phyloP scores from a whole-genome alignment of 2,329 filamentous ascomycete genomes.

The Fusarium sp. region DNA sequence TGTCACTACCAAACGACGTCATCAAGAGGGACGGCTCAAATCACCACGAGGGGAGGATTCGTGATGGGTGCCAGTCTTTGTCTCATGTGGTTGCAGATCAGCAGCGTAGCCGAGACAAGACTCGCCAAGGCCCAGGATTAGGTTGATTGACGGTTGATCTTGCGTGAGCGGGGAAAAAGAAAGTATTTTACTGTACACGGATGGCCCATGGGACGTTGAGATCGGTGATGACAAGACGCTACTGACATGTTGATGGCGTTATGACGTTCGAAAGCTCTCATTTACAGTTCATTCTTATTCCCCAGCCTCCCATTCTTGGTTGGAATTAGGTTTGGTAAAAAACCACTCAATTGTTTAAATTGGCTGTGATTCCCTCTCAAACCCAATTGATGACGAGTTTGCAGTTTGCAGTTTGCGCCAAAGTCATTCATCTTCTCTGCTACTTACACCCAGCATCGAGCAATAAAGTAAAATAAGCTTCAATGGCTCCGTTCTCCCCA shows the following conservation, averaged over 20 bases:
- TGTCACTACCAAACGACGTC: neutral
- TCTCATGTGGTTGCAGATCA: slow-evolving; percentile 4
- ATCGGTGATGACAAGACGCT: slow-evolving; percentile 29
- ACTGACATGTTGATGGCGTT: slow-evolving; percentile 27
- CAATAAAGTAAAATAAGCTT: neutral
- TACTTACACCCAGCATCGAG: neutral
- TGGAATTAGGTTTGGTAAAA: slow-evolving; percentile 4
- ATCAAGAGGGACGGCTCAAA: neutral
- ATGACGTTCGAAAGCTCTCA: slow-evolving; percentile 36
- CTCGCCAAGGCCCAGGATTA: slow-evolving; percentile 14
- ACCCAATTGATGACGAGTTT: slow-evolving; percentile 1
- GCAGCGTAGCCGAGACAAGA: slow-evolving; percentile 8
- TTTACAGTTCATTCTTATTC: neutral
- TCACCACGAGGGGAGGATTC: neutral
- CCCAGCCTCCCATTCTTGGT: slow-evolving; percentile 12
- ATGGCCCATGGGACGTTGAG: neutral
- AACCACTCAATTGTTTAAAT: slow-evolving; percentile 23
- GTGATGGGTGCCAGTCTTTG: neutral
- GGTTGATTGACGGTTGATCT: neutral
- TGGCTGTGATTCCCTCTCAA: neutral
- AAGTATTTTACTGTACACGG: neutral
- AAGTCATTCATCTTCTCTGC: neutral
- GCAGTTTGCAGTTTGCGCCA: neutral
- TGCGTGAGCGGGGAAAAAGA: slow-evolving; percentile 24
- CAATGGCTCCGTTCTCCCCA: slow-evolving; percentile 39